These are phyloP conservation scores for Salvia hispanica DNA, from an alignment of 257 asterid genomes.

Conservation along the genomic window DNA sequence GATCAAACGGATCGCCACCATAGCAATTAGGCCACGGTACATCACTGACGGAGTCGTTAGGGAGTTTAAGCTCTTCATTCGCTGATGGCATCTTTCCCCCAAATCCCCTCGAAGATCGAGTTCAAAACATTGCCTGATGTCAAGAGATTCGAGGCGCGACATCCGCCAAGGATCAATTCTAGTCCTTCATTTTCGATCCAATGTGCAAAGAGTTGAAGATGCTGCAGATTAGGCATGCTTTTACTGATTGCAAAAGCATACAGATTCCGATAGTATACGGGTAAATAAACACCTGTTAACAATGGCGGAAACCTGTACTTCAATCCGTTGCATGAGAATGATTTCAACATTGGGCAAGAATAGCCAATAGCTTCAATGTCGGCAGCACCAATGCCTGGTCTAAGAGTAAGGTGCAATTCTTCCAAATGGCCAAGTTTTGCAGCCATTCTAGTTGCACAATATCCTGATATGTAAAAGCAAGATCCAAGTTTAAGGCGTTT, in stretches of 20 bases:
- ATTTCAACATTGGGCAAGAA: conserved; percentile 44
- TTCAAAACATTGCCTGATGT: conserved; percentile 41
- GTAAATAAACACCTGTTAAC: no score
- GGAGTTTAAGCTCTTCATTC: conserved; percentile 31
- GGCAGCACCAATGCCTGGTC: not conserved
- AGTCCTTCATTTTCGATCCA: conserved; percentile 35
- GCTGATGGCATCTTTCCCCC: conserved; percentile 40
- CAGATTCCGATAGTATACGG: not conserved
- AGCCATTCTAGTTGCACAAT: conserved; percentile 34
- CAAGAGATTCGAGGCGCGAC: conserved; percentile 57
- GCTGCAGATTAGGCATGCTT: conserved; percentile 47
- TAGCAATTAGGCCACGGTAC: not conserved
- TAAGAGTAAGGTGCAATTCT: conserved; percentile 48
- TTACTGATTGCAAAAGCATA: conserved; percentile 46
- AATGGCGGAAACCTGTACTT: not conserved
- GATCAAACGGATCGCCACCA: not conserved
- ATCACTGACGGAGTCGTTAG: conserved; percentile 37
- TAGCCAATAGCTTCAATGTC: conserved; percentile 39
- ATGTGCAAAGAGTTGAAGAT: conserved; percentile 42
- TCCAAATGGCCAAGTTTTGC: conserved; percentile 45
- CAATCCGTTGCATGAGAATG: conserved; percentile 14
- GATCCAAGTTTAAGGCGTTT: conserved; percentile 40
- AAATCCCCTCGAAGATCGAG: conserved; percentile 40
- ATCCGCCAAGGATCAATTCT: conserved; percentile 51
- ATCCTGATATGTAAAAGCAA: conserved; percentile 26